These are phyloP conservation scores for Xylaria polymorpha DNA, from an alignment of 2,329 filamentous ascomycete genomes.

Conservation along the genomic window DNA sequence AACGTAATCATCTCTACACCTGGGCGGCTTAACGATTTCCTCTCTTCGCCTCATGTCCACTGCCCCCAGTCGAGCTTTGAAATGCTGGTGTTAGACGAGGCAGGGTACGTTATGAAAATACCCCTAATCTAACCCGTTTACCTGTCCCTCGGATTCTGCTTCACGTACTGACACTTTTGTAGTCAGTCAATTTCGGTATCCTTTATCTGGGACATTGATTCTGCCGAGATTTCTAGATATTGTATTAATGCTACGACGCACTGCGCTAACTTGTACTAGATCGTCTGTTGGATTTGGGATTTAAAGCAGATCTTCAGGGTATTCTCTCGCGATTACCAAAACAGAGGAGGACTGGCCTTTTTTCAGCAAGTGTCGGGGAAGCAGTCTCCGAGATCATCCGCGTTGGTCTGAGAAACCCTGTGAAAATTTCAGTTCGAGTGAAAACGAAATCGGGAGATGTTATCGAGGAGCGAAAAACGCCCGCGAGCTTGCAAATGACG, in stretches of 20 bases:
- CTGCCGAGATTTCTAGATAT: no score
- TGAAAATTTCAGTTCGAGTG: constrained; percentile 94
- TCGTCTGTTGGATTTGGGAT: constrained; percentile 89
- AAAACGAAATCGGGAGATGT: constrained; percentile 76
- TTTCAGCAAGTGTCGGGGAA: constrained; percentile 95
- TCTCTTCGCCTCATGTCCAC: constrained; percentile 87
- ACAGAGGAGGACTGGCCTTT: constrained; percentile 90
- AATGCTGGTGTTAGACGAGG: constrained; percentile 91
- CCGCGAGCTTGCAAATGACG: constrained; percentile 91
- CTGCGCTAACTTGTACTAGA: constrained; percentile 58
- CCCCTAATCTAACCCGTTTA: neutral
- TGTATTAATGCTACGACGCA: neutral
- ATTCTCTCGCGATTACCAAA: constrained; percentile 89
- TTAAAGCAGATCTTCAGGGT: constrained; percentile 88
- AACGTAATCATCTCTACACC: constrained; percentile 93
- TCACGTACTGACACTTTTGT: constrained; percentile 23
- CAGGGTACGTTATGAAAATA: constrained; percentile 51
- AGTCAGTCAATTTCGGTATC: constrained; percentile 27
- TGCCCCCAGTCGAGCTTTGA: constrained; percentile 91
- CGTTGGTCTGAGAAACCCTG: constrained; percentile 87
- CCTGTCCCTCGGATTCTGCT: neutral
- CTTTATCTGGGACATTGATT: neutral
- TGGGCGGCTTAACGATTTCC: constrained; percentile 86
- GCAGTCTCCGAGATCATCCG: constrained; percentile 93
- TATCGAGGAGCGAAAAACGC: constrained; percentile 85